Evolutionary conservation across 352 stramenopile genomes (phyloP).

Genomic region (Thalassiosira livingstoniorum): DNA sequence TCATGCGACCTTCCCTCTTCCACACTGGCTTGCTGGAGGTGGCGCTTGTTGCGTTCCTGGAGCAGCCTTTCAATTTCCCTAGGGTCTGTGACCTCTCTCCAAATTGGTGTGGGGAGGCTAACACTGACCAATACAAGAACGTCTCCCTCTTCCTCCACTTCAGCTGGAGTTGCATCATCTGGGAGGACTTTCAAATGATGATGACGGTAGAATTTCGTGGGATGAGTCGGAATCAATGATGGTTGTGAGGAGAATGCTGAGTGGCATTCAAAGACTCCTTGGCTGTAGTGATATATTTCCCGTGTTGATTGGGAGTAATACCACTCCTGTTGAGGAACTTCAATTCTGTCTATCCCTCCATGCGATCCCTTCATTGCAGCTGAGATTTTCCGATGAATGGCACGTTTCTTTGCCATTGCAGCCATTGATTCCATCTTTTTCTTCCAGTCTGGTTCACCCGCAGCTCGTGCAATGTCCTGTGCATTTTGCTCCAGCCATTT

Average conservation of each 20-base stretch:
- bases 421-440: background rate
- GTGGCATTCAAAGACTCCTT: background rate
- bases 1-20: no score
- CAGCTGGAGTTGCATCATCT: background rate
- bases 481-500: slow-evolving; percentile 7
- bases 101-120: background rate
- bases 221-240: background rate
- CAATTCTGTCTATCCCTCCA: background rate
- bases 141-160: background rate
- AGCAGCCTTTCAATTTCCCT: no score
- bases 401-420: background rate
- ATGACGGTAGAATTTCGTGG: background rate
- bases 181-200: no score
- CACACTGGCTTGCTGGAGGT: no score
- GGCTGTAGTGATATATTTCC: background rate
- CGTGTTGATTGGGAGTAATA: background rate
- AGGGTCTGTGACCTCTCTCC: no score
- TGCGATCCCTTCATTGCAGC: background rate
- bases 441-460: background rate
- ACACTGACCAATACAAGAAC: background rate
- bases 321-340: background rate
- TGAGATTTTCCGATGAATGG: background rate
- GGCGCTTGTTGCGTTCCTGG: no score
- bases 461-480: background rate
- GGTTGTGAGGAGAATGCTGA: background rate